These are phyloP conservation scores for Cardamine occulta DNA, from an alignment of 345 rosid species.

Conservation along the genomic window DNA sequence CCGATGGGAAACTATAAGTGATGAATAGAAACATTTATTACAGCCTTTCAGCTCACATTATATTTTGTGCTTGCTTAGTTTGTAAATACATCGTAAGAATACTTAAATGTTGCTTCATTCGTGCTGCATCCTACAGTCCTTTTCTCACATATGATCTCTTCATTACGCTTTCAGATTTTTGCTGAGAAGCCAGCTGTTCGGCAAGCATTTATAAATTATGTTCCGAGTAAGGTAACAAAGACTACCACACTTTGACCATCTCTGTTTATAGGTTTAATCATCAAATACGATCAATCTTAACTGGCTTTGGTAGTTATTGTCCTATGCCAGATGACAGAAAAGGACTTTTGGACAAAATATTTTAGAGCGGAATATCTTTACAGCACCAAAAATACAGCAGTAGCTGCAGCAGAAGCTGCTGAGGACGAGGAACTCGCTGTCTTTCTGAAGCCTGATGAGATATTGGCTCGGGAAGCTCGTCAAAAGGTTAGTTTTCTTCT, in stretches of 20 bases:
- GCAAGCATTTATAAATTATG: conserved; percentile 74
- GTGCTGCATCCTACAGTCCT: not conserved
- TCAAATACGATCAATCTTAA: conserved; percentile 15
- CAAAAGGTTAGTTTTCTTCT: conserved; percentile 60
- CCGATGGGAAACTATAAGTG: conserved; percentile 8
- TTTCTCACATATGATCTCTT: conserved; percentile 13
- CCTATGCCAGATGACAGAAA: conserved; percentile 76
- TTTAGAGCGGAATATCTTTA: conserved; percentile 93
- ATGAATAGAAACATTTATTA: not conserved
- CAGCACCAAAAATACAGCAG: conserved; percentile 66
- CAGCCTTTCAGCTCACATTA: conserved; percentile 16
- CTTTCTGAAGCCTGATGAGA: conserved; percentile 85
- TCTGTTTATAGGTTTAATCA: conserved; percentile 19
- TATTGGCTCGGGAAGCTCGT: conserved; percentile 78
- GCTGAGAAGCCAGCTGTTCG: conserved; percentile 97
- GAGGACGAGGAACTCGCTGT: conserved; percentile 97
- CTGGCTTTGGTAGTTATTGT: conserved; percentile 22
- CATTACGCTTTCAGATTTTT: conserved; percentile 65
- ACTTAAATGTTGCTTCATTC: not conserved
- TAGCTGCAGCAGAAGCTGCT: conserved; percentile 96
- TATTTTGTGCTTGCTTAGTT: not conserved
- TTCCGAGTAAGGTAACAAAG: conserved; percentile 82
- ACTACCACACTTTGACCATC: conserved; percentile 24
- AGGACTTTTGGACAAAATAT: conserved; percentile 94
- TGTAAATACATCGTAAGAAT: not conserved